Evolutionary conservation across 768 basidiomycete genomes (phyloP), one percentile per base, ranked within the genome.

Genomic region (Suillus decipiens): DNA sequence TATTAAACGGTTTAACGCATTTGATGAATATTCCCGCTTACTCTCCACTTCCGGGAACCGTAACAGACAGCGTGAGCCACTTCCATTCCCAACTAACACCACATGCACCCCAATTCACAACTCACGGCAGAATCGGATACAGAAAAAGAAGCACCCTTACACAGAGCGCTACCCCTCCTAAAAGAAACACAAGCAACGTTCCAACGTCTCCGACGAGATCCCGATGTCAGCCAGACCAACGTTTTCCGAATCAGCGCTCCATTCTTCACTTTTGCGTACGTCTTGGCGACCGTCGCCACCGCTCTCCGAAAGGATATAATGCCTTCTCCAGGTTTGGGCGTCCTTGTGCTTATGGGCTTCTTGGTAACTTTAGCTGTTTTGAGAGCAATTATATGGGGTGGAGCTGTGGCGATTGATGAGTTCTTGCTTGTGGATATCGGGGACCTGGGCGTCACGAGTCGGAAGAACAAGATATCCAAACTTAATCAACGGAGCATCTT

Each of bases 1-100:
- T 22, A 65, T 65, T n/a, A 56, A 65, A 22, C 63, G 62, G 12
- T 58, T 53, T 34, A 63, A 50, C 47, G 54, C 47, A 10, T 36
- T 54, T 14, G 41, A 61, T 8, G 62, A 65, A 17, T 37, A 59
- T 37, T 55, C 62, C 34, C 51, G 63, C n/a, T 22, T 59, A 34
- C 42, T 48, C 12, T 31, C 50, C 22, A 64, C 53, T 14, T n/a
- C 63, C 53, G 31, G 8, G 24, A 31, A 37, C 22, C 22, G 2
- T 47, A 6, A 14, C 41, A 36, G 22, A 42, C 14, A n/a, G 7
- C 28, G 28, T 39, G 8, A 19, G 31, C 43, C 2, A 19, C 45
- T 19, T 59, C 45, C 34, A 19, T 36, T 34, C 58, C 51, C 34
- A 1, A 28, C 22, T 15, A 28, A 0, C 11, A 11, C 5, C 7